Percentiles rank a stretch among this genome's conserved stretches.
Conservation (phyloP, 768 basidiomycete species). For the Russula lepida region DNA sequence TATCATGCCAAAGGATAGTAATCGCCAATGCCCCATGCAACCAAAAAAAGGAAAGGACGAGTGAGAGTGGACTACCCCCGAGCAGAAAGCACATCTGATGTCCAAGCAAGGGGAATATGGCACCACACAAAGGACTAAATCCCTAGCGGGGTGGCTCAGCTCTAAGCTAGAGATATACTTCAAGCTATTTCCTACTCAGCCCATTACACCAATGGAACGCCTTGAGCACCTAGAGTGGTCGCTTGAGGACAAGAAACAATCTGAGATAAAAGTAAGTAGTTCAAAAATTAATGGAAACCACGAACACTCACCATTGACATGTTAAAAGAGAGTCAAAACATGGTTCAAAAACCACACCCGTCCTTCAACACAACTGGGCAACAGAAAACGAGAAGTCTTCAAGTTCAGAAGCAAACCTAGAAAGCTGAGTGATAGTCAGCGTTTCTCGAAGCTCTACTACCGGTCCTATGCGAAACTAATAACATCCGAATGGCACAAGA, state of each 20-base stretch:
- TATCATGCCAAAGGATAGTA: too few relatives aligned
- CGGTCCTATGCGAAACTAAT: background rate
- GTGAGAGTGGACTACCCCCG: background rate
- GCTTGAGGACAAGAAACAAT: too few relatives aligned
- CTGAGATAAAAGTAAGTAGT: too few relatives aligned
- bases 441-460: background rate
- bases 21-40: background rate
- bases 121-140: background rate
- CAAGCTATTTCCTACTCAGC: too few relatives aligned
- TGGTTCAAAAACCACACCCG: background rate
- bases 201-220: too few relatives aligned
- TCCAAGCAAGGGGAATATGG: background rate
- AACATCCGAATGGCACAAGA: background rate
- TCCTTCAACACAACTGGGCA: background rate
- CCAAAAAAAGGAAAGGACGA: background rate
- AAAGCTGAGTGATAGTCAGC: background rate
- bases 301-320: background rate
- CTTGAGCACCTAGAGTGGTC: too few relatives aligned
- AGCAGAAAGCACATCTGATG: background rate
- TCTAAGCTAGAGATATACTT: background rate
- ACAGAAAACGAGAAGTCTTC: background rate
- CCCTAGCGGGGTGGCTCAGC: background rate
- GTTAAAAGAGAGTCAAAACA: background rate
- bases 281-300: too few relatives aligned
- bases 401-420: background rate